These are phyloP conservation scores for Penicillium pancosmium DNA, from an alignment of 495 filamentous ascomycete species.

Conservation along the genomic window DNA sequence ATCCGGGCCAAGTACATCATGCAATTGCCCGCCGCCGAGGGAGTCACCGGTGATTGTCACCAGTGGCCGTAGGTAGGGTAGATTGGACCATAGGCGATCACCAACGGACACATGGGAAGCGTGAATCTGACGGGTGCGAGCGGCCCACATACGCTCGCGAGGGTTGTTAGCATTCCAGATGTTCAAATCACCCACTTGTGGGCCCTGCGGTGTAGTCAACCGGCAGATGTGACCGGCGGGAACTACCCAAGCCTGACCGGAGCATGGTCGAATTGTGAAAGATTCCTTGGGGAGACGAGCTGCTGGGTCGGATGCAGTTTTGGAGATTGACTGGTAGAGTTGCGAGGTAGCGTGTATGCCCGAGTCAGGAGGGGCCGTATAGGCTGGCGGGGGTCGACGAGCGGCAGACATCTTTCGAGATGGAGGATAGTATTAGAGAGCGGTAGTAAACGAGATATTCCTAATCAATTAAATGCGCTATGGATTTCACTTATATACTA, in stretches of 20 bases:
- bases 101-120: constrained; percentile 68
- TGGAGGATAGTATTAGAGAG: background rate
- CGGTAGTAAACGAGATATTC: background rate
- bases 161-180: constrained; percentile 78
- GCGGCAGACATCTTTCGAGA: constrained; percentile 30
- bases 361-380: constrained; percentile 41
- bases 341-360: constrained; percentile 40
- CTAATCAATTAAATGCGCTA: no score
- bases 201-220: constrained; percentile 71
- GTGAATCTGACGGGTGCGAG: constrained; percentile 76
- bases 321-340: constrained; percentile 44
- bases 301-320: constrained; percentile 35
- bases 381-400: constrained; percentile 46
- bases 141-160: constrained; percentile 78
- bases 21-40: constrained; percentile 59
- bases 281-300: constrained; percentile 37
- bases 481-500: background rate
- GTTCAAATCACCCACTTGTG: constrained; percentile 82
- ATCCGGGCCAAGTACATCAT: constrained; percentile 43
- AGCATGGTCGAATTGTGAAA: constrained; percentile 51
- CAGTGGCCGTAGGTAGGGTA: constrained; percentile 76
- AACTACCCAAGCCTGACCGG: constrained; percentile 66
- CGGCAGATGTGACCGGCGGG: constrained; percentile 65
- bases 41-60: constrained; percentile 72
- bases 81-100: constrained; percentile 74